Evolutionary conservation across 495 filamentous ascomycete species (phyloP), one percentile per base, ranked within the genome.

Genomic region (Lasiosphaeriaceae sp.): DNA sequence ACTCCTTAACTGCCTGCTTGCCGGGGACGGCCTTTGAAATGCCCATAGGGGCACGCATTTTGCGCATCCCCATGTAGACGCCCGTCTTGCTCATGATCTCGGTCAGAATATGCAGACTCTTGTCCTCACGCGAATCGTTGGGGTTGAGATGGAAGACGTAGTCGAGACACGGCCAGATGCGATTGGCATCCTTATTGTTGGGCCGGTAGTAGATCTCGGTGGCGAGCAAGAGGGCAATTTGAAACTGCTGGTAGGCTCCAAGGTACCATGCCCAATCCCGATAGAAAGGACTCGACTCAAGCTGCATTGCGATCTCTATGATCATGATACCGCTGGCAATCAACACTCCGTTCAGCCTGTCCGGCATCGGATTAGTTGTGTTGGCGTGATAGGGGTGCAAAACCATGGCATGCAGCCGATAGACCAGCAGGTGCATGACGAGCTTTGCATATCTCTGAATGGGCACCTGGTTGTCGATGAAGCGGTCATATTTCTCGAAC

Each of bases 161-260:
- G 62, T 90, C 86, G 11, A 90, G 73, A 56, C 83, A 87, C 6
- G 72, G 68, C 87, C 87, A 90, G 47, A 89, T 85, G 23, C 85
- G 76, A 29, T 78, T 74, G 20, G 83, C 83, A 44, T 83, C 72
- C 52, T 69, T 71, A 50, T 77, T 75, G 55, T 80, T 69, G 1
- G 85, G 84, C 49, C 78, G 77, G 21, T 78, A 77, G 65, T 80
- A 86, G 0, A 82, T 64, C 60, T 82, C 80, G 2, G 78, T 78
- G 17, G 80, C 73, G 23, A 84, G 68, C 11, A 82, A 58, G 22
- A 85, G 71, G 2, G 78, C 78, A 20, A 78, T 74, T 53, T 83
- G 79, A 54, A 78, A 84, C 54, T 83, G 80, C 56, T 82, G 75
- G 55, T 77, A 78, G 12, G 80, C 80, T 12, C 81, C 79, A 11